Percentiles rank a stretch among this genome's conserved stretches.
These are phyloP conservation scores for Setaria viridis DNA, from an alignment of 202 grass and related monocot species.

Conservation along the genomic window DNA sequence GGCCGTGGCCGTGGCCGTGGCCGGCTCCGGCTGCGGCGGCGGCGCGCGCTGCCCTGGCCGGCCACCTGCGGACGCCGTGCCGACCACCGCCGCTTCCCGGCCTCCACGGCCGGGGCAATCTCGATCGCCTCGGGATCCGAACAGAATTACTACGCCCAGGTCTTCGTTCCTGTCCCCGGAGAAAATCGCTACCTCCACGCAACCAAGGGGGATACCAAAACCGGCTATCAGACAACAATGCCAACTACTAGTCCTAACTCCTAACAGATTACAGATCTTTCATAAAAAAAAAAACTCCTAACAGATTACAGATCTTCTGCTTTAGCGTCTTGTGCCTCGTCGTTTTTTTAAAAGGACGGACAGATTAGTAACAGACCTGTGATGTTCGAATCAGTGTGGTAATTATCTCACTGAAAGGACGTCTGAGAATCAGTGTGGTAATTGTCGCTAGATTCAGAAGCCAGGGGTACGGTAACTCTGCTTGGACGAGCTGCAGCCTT, in stretches of 20 bases:
- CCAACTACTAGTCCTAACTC: not conserved
- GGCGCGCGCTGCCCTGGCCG: slow-evolving; percentile 32
- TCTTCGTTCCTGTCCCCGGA: not conserved
- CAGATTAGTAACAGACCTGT: not conserved
- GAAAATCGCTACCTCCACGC: too few species aligned
- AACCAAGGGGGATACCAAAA: not conserved
- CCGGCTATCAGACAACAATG: not conserved
- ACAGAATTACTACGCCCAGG: not conserved
- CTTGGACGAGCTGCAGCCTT: too few species aligned
- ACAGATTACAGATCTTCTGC: not conserved
- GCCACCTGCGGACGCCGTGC: slow-evolving; percentile 38
- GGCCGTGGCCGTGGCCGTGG: slow-evolving; percentile 12
- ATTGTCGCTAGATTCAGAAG: too few species aligned
- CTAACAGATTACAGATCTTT: not conserved
- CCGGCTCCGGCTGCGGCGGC: slow-evolving; percentile 24
- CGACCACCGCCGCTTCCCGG: slow-evolving; percentile 30
- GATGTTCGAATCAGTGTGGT: not conserved
- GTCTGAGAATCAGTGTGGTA: too few species aligned
- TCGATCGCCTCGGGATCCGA: slow-evolving; percentile 39
- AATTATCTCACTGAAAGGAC: not conserved
- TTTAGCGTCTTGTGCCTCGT: not conserved
- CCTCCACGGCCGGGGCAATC: not conserved
- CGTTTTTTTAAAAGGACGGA: not conserved
- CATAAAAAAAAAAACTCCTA: too few species aligned
- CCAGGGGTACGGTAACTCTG: too few species aligned